These are phyloP conservation scores for Xylariaceae sp. DNA, from an alignment of 2,329 filamentous ascomycete species.

Conservation along the genomic window DNA sequence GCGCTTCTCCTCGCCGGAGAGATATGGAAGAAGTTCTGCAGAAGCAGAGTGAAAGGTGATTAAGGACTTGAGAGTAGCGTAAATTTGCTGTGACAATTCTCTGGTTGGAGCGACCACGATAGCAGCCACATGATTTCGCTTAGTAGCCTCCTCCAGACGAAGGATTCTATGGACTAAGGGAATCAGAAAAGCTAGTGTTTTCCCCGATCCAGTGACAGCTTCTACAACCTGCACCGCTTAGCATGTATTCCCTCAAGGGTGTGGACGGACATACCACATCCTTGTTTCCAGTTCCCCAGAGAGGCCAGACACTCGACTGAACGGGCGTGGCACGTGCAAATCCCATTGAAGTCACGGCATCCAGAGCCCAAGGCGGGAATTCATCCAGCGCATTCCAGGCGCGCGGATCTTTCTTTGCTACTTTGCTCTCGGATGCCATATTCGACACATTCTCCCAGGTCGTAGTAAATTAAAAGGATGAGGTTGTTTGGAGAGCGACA, in stretches of 20 bases:
- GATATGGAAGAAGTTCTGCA: conserved; percentile 58
- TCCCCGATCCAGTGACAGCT: conserved; percentile 88
- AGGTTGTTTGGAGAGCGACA: background rate
- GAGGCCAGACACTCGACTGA: conserved; percentile 86
- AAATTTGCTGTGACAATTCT: conserved; percentile 88
- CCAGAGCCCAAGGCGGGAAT: conserved; percentile 79
- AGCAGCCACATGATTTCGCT: conserved; percentile 84
- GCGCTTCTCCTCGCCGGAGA: conserved; percentile 56
- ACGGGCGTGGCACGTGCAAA: conserved; percentile 89
- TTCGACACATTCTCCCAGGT: background rate
- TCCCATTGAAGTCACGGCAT: conserved; percentile 79
- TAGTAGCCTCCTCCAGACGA: conserved; percentile 75
- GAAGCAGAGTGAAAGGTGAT: conserved; percentile 82
- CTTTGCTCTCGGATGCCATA: conserved; percentile 35
- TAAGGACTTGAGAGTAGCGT: conserved; percentile 73
- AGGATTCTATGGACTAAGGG: conserved; percentile 81
- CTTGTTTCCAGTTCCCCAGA: conserved; percentile 60
- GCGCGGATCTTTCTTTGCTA: conserved; percentile 46
- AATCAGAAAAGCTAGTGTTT: conserved; percentile 72
- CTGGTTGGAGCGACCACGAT: conserved; percentile 92
- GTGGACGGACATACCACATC: conserved; percentile 24
- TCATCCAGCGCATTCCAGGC: conserved; percentile 67
- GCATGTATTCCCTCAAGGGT: background rate
- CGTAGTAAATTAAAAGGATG: background rate
- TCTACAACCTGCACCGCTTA: conserved; percentile 31